phyloP scores from a whole-genome alignment of 2,329 filamentous ascomycete species.

The Ophiognomonia clavigignenti-juglandacearum region DNA sequence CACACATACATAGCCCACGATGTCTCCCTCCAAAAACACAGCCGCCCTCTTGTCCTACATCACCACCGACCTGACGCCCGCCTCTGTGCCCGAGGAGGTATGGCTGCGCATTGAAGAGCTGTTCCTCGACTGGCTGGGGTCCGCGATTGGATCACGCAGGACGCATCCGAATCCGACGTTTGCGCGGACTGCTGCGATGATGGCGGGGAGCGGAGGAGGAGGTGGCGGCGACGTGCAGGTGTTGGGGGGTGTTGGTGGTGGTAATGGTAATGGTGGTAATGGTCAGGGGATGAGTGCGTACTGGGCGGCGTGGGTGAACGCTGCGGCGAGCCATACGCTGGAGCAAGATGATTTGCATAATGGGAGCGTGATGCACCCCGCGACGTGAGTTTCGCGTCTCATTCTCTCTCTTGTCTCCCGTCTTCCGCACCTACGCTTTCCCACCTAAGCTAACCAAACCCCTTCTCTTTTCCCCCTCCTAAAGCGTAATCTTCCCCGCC shows the following conservation, averaged over 20 bases:
- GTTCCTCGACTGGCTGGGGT: slow-evolving; percentile 4
- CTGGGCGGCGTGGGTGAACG: slow-evolving; percentile 5
- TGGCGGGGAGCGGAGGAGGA: not conserved
- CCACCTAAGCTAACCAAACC: not conserved
- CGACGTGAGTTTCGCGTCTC: slow-evolving; percentile 1
- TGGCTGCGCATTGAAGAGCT: slow-evolving; percentile 4
- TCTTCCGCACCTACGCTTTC: too few species aligned
- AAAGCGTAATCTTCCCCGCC: slow-evolving; percentile 4
- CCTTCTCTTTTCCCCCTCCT: too few species aligned
- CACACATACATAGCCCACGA: too few species aligned
- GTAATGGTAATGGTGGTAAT: too few species aligned
- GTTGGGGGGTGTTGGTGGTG: too few species aligned
- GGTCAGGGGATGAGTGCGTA: not conserved
- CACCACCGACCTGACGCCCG: not conserved
- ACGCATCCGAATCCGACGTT: slow-evolving; percentile 2
- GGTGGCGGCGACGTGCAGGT: too few species aligned
- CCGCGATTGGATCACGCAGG: not conserved
- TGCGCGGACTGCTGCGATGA: not conserved
- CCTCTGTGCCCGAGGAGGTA: not conserved
- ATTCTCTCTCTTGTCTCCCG: not conserved
- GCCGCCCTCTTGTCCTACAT: not conserved
- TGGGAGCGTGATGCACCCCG: slow-evolving; percentile 3
- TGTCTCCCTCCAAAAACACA: slow-evolving; percentile 1
- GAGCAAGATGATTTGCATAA: slow-evolving; percentile 8
- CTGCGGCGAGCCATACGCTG: slow-evolving; percentile 1